Percentiles rank a stretch among this genome's conserved stretches.
Conservation (phyloP, 306 rosid species). For the Dryas drummondii region DNA sequence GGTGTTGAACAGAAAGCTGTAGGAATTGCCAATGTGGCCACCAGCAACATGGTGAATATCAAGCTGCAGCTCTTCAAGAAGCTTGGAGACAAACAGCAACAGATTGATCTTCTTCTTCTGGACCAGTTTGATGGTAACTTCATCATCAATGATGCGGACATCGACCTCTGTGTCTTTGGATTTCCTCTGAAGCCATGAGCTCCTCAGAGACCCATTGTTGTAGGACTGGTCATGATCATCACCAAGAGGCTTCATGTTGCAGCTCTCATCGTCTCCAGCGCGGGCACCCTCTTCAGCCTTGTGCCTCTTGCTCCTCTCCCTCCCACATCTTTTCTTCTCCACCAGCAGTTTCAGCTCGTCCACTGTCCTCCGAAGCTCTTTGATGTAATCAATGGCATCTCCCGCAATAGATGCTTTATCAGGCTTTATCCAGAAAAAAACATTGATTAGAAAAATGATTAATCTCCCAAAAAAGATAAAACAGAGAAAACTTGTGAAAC, state of each 20-base stretch:
- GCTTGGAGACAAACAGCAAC: slow-evolving; percentile 56
- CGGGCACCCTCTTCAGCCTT: slow-evolving; percentile 46
- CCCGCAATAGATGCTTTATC: slow-evolving; percentile 81
- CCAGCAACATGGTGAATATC: slow-evolving; percentile 88
- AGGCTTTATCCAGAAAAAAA: slow-evolving; percentile 29
- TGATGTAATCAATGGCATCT: slow-evolving; percentile 66
- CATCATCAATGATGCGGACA: slow-evolving; percentile 62
- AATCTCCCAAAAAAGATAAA: neutral
- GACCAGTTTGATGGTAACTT: slow-evolving; percentile 72
- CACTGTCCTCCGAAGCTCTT: slow-evolving; percentile 64
- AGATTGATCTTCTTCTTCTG: slow-evolving; percentile 72
- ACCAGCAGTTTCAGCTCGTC: slow-evolving; percentile 54
- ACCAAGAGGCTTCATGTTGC: slow-evolving; percentile 60
- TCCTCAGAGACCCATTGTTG: slow-evolving; percentile 47
- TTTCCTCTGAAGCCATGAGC: slow-evolving; percentile 96
- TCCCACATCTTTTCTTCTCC: slow-evolving; percentile 62
- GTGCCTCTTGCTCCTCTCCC: slow-evolving; percentile 62
- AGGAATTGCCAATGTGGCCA: slow-evolving; percentile 80
- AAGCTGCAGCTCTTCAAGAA: slow-evolving; percentile 67
- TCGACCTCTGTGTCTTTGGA: slow-evolving; percentile 85
- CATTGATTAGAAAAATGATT: neutral
- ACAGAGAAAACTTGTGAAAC: neutral
- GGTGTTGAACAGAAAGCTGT: slow-evolving; percentile 73
- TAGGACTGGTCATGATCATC: slow-evolving; percentile 46
- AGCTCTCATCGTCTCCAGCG: slow-evolving; percentile 49